These are phyloP conservation scores for Coemansia sp. DNA, from an alignment of 192 early-diverging fungal genomes.

Conservation along the genomic window DNA sequence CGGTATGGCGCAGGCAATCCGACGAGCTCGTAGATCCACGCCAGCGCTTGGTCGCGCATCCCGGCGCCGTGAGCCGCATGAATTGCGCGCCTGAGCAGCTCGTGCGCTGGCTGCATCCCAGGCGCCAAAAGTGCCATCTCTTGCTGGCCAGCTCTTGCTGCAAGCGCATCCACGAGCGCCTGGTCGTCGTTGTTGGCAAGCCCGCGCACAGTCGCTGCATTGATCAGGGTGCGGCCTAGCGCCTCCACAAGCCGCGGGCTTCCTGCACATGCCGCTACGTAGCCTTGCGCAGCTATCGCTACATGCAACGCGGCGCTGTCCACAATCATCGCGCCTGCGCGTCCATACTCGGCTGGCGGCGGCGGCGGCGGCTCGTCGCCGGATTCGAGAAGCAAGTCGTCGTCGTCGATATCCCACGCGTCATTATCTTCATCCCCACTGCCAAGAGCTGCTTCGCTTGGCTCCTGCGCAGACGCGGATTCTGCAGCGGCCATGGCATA, in stretches of 20 bases:
- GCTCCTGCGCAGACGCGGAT: not conserved
- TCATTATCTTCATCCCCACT: conserved; percentile 11
- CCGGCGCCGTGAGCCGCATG: conserved; percentile 19
- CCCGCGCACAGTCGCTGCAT: not conserved
- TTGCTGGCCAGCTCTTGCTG: not conserved
- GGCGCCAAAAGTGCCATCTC: not conserved
- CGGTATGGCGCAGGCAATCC: conserved; percentile 13
- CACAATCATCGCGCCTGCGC: conserved; percentile 16
- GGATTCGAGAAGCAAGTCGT: conserved; percentile 12
- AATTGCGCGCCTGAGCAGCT: conserved; percentile 25
- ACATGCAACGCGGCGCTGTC: conserved; percentile 18
- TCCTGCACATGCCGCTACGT: conserved; percentile 24
- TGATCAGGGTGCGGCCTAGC: conserved; percentile 9
- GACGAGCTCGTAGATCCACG: conserved; percentile 32
- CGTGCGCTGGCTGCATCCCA: conserved; percentile 10
- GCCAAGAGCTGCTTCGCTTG: too few relatives aligned
- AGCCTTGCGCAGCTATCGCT: conserved; percentile 20
- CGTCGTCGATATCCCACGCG: conserved; percentile 40
- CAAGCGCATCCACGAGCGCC: not conserved
- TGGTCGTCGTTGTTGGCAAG: not conserved
- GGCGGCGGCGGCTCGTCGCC: not conserved
- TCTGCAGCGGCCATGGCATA: conserved; percentile 7
- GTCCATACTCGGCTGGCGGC: conserved; percentile 2
- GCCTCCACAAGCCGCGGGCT: conserved; percentile 16
- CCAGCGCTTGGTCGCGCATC: conserved; percentile 17